Evolutionary conservation across 768 basidiomycete species (phyloP).

Genomic region (Melanogaster broomeanus): DNA sequence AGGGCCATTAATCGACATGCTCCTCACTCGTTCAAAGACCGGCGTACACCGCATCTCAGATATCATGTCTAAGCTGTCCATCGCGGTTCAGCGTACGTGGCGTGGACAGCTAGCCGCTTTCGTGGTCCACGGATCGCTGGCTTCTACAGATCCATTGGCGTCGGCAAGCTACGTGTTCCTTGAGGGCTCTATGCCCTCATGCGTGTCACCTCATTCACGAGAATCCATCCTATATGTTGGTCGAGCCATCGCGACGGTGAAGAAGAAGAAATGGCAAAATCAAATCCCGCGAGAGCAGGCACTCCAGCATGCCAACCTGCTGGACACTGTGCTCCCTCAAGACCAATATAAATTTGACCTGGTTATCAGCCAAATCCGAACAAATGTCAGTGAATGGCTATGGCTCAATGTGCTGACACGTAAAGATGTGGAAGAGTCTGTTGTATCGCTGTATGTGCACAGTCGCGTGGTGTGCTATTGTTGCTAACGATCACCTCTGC

Average conservation of each 20-base stretch:
- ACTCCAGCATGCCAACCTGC: constrained; percentile 59
- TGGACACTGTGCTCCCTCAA: constrained; percentile 71
- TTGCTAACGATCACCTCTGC: constrained; percentile 10
- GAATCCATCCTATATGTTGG: constrained; percentile 89
- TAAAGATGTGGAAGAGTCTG: constrained; percentile 79
- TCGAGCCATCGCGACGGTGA: constrained; percentile 82
- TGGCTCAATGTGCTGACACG: constrained; percentile 88
- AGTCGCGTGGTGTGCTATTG: not conserved
- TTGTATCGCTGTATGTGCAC: constrained; percentile 74
- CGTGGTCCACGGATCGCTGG: constrained; percentile 74
- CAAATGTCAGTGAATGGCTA: constrained; percentile 88
- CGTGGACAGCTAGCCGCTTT: constrained; percentile 81
- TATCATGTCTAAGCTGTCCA: constrained; percentile 70
- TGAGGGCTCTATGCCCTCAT: constrained; percentile 71
- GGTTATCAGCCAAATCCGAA: constrained; percentile 73
- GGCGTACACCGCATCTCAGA: constrained; percentile 76
- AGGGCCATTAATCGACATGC: constrained; percentile 79
- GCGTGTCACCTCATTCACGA: constrained; percentile 67
- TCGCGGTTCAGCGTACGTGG: constrained; percentile 82
- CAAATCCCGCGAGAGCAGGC: constrained; percentile 72
- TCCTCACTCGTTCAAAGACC: constrained; percentile 69
- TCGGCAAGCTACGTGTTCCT: constrained; percentile 59
- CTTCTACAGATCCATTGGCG: constrained; percentile 62
- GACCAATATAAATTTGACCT: constrained; percentile 77
- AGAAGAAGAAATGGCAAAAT: constrained; percentile 75